phyloP scores from a whole-genome alignment of 495 filamentous ascomycete species.

The Lophiotrema nucula region DNA sequence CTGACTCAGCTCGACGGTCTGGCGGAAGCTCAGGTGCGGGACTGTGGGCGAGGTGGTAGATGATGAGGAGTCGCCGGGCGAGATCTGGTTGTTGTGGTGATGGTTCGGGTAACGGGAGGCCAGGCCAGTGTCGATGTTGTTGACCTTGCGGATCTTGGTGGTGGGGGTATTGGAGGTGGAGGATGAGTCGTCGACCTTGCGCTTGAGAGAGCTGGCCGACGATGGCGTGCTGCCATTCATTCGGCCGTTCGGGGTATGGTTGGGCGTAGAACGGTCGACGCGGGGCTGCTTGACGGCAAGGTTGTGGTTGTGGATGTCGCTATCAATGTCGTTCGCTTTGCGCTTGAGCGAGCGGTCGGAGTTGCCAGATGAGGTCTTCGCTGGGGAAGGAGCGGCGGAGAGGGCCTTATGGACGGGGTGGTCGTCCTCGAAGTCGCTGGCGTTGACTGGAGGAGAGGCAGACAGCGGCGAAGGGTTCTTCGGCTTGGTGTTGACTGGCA shows the following conservation, averaged over 20 bases:
- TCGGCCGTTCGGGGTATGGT: constrained; percentile 20
- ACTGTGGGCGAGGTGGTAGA: constrained; percentile 21
- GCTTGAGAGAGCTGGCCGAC: constrained; percentile 26
- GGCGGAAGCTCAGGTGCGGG: constrained; percentile 31
- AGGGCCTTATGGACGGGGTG: constrained; percentile 34
- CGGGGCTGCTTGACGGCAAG: constrained; percentile 28
- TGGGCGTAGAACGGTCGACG: constrained; percentile 20
- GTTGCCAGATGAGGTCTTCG: constrained; percentile 24
- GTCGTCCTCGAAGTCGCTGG: constrained; percentile 34
- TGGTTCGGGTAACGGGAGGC: constrained; percentile 25
- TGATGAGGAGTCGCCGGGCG: constrained; percentile 25
- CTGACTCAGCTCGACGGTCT: constrained; percentile 33
- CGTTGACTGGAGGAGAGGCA: constrained; percentile 35
- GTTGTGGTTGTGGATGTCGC: constrained; percentile 29
- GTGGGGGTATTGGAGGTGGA: constrained; percentile 18
- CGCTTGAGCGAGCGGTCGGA: constrained; percentile 35
- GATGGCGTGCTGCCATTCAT: constrained; percentile 18
- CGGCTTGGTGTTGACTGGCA: constrained; percentile 31
- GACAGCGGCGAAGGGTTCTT: constrained; percentile 39
- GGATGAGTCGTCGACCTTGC: constrained; percentile 23
- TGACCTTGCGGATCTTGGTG: constrained; percentile 28
- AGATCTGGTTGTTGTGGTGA: constrained; percentile 8
- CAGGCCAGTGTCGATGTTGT: constrained; percentile 21
- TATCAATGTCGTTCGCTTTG: constrained; percentile 36
- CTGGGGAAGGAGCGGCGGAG: constrained; percentile 27